These are phyloP conservation scores for Dactylellina cionopaga DNA, from an alignment of 2,329 filamentous ascomycete genomes.

Conservation along the genomic window DNA sequence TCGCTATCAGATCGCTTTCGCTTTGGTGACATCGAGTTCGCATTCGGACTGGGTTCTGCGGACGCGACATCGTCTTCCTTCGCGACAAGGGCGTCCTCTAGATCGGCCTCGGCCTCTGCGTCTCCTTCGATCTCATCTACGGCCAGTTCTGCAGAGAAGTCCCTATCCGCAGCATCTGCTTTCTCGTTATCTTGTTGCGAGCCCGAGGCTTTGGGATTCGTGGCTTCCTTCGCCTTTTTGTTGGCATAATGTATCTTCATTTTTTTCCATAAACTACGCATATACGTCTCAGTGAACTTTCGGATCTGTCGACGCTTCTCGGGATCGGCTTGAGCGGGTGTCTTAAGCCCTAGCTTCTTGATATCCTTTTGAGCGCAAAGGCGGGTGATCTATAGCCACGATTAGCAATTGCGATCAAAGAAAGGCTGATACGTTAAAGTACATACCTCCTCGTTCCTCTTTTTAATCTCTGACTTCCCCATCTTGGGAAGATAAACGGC, in stretches of 20 bases:
- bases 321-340: constrained; percentile 3
- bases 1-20: constrained; percentile 38
- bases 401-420: background rate
- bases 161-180: constrained; percentile 1
- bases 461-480: constrained; percentile 45
- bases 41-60: constrained; percentile 27
- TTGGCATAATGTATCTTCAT: constrained; percentile 43
- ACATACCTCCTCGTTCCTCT: constrained; percentile 48
- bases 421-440: background rate
- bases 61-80: constrained; percentile 26
- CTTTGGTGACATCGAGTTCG: constrained; percentile 26
- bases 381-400: constrained; percentile 29
- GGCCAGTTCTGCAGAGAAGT: constrained; percentile 8
- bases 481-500: constrained; percentile 44
- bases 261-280: constrained; percentile 48
- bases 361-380: constrained; percentile 48
- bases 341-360: constrained; percentile 38
- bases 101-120: constrained; percentile 4
- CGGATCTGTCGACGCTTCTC: constrained; percentile 45
- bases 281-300: constrained; percentile 37
- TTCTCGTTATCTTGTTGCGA: constrained; percentile 15
- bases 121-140: background rate
- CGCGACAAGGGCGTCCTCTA: background rate
- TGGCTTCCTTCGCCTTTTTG: constrained; percentile 30
- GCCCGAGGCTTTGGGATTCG: background rate